phyloP scores from a whole-genome alignment of 139 green algal genomes.

The Edaphochlamys debaryana region DNA sequence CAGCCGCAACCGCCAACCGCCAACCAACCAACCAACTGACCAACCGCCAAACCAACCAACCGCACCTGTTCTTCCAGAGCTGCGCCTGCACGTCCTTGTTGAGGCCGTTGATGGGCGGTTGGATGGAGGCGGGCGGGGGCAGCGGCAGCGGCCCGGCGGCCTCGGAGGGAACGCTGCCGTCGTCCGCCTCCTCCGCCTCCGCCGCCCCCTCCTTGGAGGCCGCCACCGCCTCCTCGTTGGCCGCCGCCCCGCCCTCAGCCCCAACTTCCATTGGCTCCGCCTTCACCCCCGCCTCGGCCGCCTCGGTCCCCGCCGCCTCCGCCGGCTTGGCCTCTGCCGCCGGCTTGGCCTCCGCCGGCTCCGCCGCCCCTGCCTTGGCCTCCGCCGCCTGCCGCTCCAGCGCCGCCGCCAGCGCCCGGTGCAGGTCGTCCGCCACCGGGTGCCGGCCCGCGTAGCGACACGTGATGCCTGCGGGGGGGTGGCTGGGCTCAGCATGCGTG shows the following conservation, averaged over 20 bases:
- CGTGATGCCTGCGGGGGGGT: conserved; percentile 53
- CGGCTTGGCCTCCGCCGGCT: background rate
- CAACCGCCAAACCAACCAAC: too few species aligned
- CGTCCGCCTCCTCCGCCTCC: background rate
- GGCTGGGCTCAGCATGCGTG: background rate
- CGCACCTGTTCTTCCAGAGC: conserved; percentile 56
- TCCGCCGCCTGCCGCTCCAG: background rate
- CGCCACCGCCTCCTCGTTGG: background rate
- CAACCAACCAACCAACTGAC: too few species aligned
- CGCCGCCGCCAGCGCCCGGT: background rate
- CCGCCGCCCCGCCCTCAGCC: background rate
- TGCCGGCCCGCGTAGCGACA: conserved; percentile 78
- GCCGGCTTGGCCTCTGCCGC: background rate
- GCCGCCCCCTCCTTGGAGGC: background rate
- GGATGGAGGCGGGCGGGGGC: conserved; percentile 4
- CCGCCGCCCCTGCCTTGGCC: background rate
- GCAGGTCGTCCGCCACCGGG: conserved; percentile 34
- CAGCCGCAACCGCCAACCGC: too few species aligned
- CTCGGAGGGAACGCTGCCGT: background rate
- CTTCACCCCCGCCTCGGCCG: conserved; percentile 1
- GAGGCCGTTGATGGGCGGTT: conserved; percentile 29
- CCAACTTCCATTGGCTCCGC: too few species aligned
- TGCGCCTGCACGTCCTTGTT: conserved; percentile 47
- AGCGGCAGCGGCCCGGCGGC: conserved; percentile 1
- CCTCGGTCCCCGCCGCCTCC: background rate